These are phyloP conservation scores for Euryodendron excelsum DNA, from an alignment of 148 eudicot genomes.

Conservation along the genomic window DNA sequence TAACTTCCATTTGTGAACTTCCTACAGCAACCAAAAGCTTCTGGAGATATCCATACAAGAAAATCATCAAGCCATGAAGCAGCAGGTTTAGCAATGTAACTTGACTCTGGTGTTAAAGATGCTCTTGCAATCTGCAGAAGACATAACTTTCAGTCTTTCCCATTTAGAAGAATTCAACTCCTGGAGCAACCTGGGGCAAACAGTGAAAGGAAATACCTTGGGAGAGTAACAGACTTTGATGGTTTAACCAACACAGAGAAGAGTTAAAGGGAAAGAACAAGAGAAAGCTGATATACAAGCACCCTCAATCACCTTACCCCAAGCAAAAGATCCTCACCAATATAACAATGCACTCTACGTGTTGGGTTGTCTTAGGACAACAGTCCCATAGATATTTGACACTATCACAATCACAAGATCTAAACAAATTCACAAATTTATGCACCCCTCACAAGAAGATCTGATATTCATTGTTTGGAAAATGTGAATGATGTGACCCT, in stretches of 20 bases:
- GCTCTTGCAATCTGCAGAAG: conserved; percentile 75
- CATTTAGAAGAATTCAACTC: not conserved
- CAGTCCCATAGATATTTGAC: not conserved
- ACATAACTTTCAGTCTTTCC: not conserved
- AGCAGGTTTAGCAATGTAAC: conserved; percentile 95
- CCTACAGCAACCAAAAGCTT: conserved; percentile 99
- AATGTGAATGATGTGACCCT: not conserved
- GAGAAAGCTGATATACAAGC: not conserved
- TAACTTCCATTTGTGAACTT: conserved; percentile 87
- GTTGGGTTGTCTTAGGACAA: no score
- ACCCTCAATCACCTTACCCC: not conserved
- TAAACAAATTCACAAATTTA: no score
- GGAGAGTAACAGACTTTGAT: not conserved
- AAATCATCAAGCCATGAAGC: conserved; percentile 99
- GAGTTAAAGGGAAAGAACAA: not conserved
- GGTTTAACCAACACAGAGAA: not conserved
- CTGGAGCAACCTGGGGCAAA: not conserved
- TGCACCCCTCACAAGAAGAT: not conserved
- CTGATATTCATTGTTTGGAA: not conserved
- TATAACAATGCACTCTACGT: not conserved
- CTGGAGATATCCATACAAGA: conserved; percentile 98
- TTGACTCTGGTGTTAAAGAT: conserved; percentile 72
- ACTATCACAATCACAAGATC: not conserved
- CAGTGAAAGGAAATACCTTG: not conserved
- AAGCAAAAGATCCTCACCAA: not conserved